Conservation (phyloP, 441 rosid genomes). For the Euphorbia schlechtendalii region DNA sequence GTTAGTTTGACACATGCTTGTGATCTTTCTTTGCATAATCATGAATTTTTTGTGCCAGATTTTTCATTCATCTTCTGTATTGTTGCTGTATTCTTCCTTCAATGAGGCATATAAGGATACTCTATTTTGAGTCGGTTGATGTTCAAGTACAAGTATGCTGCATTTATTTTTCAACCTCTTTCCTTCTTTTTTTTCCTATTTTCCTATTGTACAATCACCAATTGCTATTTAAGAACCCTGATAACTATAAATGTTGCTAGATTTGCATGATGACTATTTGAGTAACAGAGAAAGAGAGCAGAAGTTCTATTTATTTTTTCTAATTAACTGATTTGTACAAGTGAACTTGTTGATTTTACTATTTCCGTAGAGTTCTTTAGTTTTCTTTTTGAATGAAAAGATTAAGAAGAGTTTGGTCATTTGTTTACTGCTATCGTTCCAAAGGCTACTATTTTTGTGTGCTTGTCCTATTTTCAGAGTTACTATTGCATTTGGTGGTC, state of each 20-base stretch:
- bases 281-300: not conserved
- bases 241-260: not conserved
- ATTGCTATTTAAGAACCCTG: not conserved
- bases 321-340: not conserved
- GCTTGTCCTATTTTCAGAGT: not conserved
- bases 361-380: not conserved
- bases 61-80: not conserved
- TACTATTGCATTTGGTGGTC: not conserved
- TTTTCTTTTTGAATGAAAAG: not conserved
- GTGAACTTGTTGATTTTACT: not conserved
- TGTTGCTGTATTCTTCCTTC: not conserved
- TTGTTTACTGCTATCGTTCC: not conserved
- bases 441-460: not conserved
- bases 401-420: not conserved
- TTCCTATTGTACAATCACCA: not conserved
- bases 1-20: not conserved
- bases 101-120: not conserved
- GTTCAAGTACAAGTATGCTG: not conserved
- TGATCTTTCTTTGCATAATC: not conserved
- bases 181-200: not conserved
- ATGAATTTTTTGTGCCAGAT: not conserved
- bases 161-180: not conserved
- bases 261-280: conserved; percentile 6
- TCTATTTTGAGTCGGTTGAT: conserved; percentile 3
- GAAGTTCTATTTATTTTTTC: not conserved